Conservation (phyloP, 2,329 filamentous ascomycete species). For the Fonsecaea monophora region DNA sequence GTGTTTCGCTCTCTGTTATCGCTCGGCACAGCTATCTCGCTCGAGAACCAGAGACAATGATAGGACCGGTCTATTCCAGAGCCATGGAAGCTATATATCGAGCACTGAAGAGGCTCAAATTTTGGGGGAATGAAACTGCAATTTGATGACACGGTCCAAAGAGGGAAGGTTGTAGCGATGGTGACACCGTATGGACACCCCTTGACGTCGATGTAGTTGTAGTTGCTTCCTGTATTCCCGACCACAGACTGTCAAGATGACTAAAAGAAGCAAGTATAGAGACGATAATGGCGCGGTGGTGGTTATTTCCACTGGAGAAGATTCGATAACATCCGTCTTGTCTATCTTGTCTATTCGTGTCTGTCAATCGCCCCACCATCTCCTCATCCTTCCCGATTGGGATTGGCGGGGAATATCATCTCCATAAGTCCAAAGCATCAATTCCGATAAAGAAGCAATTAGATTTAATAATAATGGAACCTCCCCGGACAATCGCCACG, state of each 20-base stretch:
- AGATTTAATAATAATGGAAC: no score
- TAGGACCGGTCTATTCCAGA: background rate
- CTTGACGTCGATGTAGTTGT: background rate
- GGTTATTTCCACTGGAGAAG: background rate
- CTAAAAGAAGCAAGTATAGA: background rate
- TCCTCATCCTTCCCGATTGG: constrained; percentile 21
- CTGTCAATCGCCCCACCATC: background rate
- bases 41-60: background rate
- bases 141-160: background rate
- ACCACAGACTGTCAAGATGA: background rate
- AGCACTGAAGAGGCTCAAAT: background rate
- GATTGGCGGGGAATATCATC: background rate
- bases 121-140: background rate
- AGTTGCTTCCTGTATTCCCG: background rate
- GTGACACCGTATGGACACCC: background rate
- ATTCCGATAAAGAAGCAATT: background rate
- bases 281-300: background rate
- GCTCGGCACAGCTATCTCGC: background rate
- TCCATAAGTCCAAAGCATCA: no score
- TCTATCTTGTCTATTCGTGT: background rate
- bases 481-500: background rate
- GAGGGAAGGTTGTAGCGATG: background rate
- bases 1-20: background rate
- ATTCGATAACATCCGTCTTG: background rate
- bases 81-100: background rate